These are phyloP conservation scores for Zygotorulaspora florentina DNA, from an alignment of 805 yeast species.

Conservation along the genomic window DNA sequence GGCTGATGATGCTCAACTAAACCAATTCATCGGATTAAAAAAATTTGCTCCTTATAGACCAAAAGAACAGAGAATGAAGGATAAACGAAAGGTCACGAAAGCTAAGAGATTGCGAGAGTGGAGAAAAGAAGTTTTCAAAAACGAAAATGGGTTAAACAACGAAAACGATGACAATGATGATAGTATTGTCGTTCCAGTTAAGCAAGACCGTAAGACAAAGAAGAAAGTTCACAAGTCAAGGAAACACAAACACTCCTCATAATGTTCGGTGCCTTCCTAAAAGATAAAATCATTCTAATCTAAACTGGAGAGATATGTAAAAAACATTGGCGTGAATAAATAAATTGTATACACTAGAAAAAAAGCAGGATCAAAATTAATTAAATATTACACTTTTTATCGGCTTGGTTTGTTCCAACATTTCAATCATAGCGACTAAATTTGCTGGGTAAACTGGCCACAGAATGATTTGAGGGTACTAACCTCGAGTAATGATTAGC, in stretches of 20 bases:
- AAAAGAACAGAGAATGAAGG: slow-evolving; percentile 64
- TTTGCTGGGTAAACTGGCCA: slow-evolving; percentile 15
- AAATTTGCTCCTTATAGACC: slow-evolving; percentile 92
- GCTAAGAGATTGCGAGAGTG: slow-evolving; percentile 80
- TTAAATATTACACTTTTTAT: slow-evolving; percentile 1
- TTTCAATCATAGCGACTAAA: slow-evolving; percentile 14
- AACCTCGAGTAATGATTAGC: slow-evolving; percentile 1
- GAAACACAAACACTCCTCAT: slow-evolving; percentile 11
- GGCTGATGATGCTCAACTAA: slow-evolving; percentile 84
- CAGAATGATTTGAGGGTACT: slow-evolving; percentile 13
- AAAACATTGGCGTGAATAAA: background rate
- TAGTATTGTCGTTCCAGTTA: slow-evolving; percentile 24
- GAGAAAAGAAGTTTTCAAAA: slow-evolving; percentile 77
- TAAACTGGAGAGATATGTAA: background rate
- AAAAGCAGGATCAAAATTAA: slow-evolving; percentile 4
- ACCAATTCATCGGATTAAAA: slow-evolving; percentile 81
- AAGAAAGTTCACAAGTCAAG: slow-evolving; percentile 4
- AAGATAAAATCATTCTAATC: background rate
- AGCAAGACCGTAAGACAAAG: slow-evolving; percentile 1
- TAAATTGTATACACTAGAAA: background rate
- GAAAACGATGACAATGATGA: slow-evolving; percentile 22
- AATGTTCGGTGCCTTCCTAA: background rate
- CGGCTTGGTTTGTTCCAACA: background rate
- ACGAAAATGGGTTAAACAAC: slow-evolving; percentile 45
- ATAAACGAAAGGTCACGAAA: slow-evolving; percentile 79